These are phyloP conservation scores for Daldinia bambusicola DNA, from an alignment of 495 filamentous ascomycete genomes.

Conservation along the genomic window DNA sequence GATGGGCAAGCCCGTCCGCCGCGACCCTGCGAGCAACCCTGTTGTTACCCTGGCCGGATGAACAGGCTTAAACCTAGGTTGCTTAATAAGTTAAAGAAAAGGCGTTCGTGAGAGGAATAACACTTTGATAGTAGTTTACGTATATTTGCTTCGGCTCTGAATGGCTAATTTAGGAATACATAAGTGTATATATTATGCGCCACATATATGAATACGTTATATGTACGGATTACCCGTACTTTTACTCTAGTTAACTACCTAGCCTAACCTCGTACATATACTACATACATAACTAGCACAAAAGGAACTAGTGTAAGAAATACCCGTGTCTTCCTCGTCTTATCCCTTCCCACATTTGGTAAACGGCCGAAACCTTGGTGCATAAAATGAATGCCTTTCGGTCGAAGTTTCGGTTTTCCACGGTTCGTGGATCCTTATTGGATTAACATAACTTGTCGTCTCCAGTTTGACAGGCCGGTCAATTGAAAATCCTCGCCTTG, in stretches of 20 bases:
- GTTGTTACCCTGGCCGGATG: neutral
- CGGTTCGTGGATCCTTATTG: neutral
- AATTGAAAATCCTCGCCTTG: neutral
- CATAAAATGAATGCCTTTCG: neutral
- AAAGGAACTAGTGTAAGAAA: neutral
- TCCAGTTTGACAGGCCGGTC: conserved; percentile 9
- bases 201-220: no score
- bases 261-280: no score
- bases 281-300: no score
- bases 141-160: neutral
- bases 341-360: neutral
- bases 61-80: neutral
- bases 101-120: neutral
- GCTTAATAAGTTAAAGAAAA: neutral
- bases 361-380: conserved; percentile 4
- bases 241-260: no score
- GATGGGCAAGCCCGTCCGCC: conserved; percentile 21
- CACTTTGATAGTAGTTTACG: neutral
- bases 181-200: no score
- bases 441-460: neutral
- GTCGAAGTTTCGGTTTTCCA: neutral
- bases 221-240: no score
- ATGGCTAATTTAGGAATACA: neutral
- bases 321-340: conserved; percentile 2
- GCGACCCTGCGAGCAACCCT: conserved; percentile 4